phyloP scores from a whole-genome alignment of 345 rosid genomes.

The Cardamine resedifolia region DNA sequence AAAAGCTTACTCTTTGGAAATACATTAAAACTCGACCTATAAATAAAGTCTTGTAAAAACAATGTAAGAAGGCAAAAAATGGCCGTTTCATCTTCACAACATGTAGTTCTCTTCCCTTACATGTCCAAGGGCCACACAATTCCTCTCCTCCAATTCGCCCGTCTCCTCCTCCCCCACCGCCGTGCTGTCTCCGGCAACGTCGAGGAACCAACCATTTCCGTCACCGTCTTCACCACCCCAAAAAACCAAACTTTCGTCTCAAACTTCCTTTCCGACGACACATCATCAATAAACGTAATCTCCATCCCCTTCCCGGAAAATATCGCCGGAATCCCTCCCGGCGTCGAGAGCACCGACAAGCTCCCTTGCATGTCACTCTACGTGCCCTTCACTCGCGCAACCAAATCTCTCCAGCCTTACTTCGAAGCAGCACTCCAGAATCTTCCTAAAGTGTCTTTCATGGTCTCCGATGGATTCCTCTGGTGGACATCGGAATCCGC shows the following conservation, averaged over 20 bases:
- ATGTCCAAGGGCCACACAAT: conserved; percentile 75
- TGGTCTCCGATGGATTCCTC: conserved; percentile 65
- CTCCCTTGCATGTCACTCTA: conserved; percentile 60
- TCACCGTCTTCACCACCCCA: conserved; percentile 68
- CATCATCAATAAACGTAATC: conserved; percentile 39
- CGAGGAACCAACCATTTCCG: conserved; percentile 10
- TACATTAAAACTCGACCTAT: background rate
- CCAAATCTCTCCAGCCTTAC: conserved; percentile 51
- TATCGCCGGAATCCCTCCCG: conserved; percentile 45
- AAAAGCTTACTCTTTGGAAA: too few species aligned
- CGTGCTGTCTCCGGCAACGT: background rate
- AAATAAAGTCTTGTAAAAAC: conserved; percentile 3
- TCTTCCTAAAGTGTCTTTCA: conserved; percentile 46
- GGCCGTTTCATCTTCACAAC: conserved; percentile 17
- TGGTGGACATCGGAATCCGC: conserved; percentile 79
- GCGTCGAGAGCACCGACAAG: conserved; percentile 60
- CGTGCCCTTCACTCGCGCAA: conserved; percentile 48
- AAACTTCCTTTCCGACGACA: conserved; percentile 39
- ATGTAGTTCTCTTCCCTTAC: conserved; percentile 65
- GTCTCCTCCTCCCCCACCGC: conserved; percentile 52
- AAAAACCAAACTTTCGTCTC: conserved; percentile 52
- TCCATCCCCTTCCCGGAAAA: conserved; percentile 51
- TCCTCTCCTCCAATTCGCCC: conserved; percentile 65
- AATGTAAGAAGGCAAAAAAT: background rate
- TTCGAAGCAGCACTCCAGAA: conserved; percentile 44